Conservation (phyloP, 257 asterid genomes). For the Solanum dulcamara region DNA sequence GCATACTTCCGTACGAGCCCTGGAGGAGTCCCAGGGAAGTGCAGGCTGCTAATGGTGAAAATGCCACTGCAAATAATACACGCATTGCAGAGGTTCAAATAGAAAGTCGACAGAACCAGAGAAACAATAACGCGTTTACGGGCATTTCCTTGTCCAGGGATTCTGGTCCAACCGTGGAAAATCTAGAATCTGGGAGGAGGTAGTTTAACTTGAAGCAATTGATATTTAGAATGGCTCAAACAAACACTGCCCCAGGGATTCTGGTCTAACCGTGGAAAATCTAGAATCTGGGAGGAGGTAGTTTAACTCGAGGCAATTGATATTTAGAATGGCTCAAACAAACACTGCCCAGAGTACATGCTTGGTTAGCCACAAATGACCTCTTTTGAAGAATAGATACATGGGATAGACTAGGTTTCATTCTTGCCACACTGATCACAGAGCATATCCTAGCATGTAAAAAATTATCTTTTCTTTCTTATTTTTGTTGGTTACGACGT, state of each 20-base stretch:
- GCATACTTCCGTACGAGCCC: slow-evolving; percentile 34
- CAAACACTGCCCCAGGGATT: not conserved
- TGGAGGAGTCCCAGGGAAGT: slow-evolving; percentile 32
- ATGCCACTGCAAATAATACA: not conserved
- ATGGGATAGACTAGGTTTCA: not conserved
- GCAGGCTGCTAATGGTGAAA: not conserved
- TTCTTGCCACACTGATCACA: not conserved
- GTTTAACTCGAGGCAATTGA: not conserved
- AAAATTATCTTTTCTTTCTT: too few species aligned
- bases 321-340: not conserved
- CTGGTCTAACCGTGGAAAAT: slow-evolving; percentile 25
- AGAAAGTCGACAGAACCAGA: slow-evolving; percentile 22
- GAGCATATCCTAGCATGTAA: not conserved
- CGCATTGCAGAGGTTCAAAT: slow-evolving; percentile 10
- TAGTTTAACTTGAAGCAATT: not conserved
- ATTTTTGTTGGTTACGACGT: too few species aligned
- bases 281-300: slow-evolving; percentile 45
- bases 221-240: not conserved
- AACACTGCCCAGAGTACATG: not conserved
- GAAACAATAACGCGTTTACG: slow-evolving; percentile 7
- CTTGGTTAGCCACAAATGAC: too few species aligned
- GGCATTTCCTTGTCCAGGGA: slow-evolving; percentile 5
- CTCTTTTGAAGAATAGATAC: not conserved
- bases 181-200: slow-evolving; percentile 50
- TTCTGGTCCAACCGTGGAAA: slow-evolving; percentile 21